Conservation (phyloP, 2,329 filamentous ascomycete genomes). For the Fusarium staphyleae region DNA sequence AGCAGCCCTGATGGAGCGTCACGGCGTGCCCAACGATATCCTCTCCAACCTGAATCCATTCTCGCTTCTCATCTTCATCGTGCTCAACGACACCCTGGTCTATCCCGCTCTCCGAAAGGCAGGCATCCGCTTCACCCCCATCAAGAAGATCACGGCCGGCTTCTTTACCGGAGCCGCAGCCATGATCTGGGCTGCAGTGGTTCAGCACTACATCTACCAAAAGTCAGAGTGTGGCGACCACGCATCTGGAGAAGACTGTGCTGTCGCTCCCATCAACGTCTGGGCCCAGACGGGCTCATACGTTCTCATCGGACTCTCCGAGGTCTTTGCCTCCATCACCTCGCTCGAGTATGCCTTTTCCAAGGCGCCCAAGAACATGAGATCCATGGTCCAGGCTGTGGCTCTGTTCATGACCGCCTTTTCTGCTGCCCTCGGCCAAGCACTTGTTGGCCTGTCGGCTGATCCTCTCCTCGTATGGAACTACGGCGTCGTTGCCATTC, state of each 20-base stretch:
- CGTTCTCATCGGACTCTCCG: constrained; percentile 56
- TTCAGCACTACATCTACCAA: constrained; percentile 70
- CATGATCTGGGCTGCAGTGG: constrained; percentile 62
- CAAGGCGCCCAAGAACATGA: constrained; percentile 80
- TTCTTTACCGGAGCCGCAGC: constrained; percentile 70
- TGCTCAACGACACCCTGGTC: constrained; percentile 70
- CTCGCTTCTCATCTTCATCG: constrained; percentile 76
- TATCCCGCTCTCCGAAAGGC: constrained; percentile 71
- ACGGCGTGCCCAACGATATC: constrained; percentile 79
- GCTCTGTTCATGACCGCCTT: constrained; percentile 74
- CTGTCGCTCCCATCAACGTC: constrained; percentile 65
- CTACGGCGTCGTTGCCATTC: constrained; percentile 70
- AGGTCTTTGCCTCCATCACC: constrained; percentile 59
- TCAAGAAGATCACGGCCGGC: constrained; percentile 75
- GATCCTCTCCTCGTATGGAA: constrained; percentile 78
- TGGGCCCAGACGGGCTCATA: constrained; percentile 63
- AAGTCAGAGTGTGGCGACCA: constrained; percentile 63
- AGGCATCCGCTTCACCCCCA: constrained; percentile 74
- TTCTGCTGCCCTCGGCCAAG: constrained; percentile 72
- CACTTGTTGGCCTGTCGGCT: constrained; percentile 48
- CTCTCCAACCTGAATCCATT: constrained; percentile 78
- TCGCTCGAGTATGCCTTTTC: constrained; percentile 78
- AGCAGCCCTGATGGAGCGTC: constrained; percentile 68
- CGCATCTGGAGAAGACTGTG: constrained; percentile 49
- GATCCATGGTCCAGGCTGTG: constrained; percentile 72